These are phyloP conservation scores for Cladosporium sp. DNA, from an alignment of 2,329 filamentous ascomycete genomes.

Conservation along the genomic window DNA sequence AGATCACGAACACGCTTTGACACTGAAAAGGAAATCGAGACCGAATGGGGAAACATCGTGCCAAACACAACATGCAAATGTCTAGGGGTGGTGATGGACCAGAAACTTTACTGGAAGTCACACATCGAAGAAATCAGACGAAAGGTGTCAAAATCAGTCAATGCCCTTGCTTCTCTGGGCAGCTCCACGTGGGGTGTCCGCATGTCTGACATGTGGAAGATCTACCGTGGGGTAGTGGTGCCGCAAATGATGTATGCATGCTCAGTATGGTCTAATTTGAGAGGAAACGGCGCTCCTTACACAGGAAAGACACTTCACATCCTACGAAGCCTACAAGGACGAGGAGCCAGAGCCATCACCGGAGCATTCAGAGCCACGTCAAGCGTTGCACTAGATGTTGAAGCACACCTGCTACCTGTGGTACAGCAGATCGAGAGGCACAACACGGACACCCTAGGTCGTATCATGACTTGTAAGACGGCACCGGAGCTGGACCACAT, in stretches of 20 bases:
- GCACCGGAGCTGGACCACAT: neutral
- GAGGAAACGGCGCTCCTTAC: neutral
- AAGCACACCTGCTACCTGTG: constrained; percentile 1
- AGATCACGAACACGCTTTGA: neutral
- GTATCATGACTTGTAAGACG: neutral
- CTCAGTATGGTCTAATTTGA: constrained; percentile 3
- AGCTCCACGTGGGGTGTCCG: neutral
- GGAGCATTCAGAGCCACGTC: constrained; percentile 4
- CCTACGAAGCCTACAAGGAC: constrained; percentile 2
- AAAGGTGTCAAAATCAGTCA: neutral
- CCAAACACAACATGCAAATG: constrained; percentile 22
- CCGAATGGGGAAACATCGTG: neutral
- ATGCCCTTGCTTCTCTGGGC: neutral
- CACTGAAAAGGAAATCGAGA: neutral
- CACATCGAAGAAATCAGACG: neutral
- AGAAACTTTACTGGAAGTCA: neutral
- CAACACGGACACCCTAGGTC: neutral
- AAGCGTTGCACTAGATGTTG: constrained; percentile 8
- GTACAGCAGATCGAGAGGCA: constrained; percentile 9
- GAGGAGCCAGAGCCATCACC: constrained; percentile 10
- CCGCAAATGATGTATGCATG: constrained; percentile 10
- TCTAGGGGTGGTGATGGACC: neutral
- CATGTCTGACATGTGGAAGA: constrained; percentile 4
- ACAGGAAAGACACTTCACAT: constrained; percentile 4
- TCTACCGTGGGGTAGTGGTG: constrained; percentile 4